phyloP scores from a whole-genome alignment of 495 filamentous ascomycete genomes.

The Mytilinidion resinicola region DNA sequence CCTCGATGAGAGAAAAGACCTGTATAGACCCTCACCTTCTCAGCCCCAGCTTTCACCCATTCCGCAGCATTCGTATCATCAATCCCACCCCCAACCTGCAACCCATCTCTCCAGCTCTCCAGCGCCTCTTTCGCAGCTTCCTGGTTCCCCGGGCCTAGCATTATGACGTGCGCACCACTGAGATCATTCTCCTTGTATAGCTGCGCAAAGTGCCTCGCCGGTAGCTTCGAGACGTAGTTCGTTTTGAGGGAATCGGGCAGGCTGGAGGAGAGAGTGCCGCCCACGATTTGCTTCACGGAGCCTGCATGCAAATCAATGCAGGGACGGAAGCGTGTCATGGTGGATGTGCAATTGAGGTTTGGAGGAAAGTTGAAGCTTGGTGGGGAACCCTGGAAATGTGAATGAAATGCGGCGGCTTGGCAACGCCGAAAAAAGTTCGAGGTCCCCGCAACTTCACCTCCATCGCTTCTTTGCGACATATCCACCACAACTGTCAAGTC shows the following conservation, averaged over 20 bases:
- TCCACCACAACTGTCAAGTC: too few relatives aligned
- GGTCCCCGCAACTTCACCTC: too few relatives aligned
- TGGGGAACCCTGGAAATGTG: too few relatives aligned
- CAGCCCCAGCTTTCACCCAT: conserved; percentile 85
- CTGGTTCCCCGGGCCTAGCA: conserved; percentile 84
- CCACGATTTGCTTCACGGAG: conserved; percentile 96
- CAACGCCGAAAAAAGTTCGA: too few relatives aligned
- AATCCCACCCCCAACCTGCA: conserved; percentile 91
- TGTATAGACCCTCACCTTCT: conserved; percentile 59
- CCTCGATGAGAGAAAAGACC: not conserved
- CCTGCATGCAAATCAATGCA: conserved; percentile 97
- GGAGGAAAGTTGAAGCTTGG: too few relatives aligned
- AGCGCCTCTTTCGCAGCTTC: conserved; percentile 72
- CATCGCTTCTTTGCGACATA: too few relatives aligned
- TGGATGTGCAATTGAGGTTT: not conserved
- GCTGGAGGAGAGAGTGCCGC: conserved; percentile 70
- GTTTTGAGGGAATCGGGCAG: conserved; percentile 61
- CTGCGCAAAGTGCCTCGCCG: conserved; percentile 68
- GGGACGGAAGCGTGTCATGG: conserved; percentile 89
- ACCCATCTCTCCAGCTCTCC: conserved; percentile 61
- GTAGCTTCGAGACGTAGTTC: conserved; percentile 79
- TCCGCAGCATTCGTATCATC: conserved; percentile 71
- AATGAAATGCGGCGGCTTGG: too few relatives aligned
- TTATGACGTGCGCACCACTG: conserved; percentile 84
- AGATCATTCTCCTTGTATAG: conserved; percentile 71